These are phyloP conservation scores for Raphanus hybrid DNA, from an alignment of 441 rosid genomes.

Conservation along the genomic window DNA sequence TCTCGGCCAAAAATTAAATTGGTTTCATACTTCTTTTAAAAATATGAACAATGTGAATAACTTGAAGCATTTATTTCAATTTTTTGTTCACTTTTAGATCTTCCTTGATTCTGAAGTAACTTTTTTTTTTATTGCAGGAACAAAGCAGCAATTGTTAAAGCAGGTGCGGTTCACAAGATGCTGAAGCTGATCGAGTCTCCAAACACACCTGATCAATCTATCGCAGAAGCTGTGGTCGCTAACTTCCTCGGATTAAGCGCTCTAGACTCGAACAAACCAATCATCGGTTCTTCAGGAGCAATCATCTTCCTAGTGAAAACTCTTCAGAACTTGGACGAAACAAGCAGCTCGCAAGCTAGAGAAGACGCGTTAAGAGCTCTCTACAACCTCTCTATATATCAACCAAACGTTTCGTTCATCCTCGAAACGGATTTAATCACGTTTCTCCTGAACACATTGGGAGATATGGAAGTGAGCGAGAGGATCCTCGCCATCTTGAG, in stretches of 20 bases:
- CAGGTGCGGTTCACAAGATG: constrained; percentile 96
- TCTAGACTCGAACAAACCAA: constrained; percentile 81
- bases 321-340: constrained; percentile 49
- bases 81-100: constrained; percentile 7
- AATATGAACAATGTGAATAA: constrained; percentile 18
- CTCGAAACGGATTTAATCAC: constrained; percentile 66
- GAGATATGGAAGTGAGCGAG: constrained; percentile 93
- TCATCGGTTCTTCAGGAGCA: constrained; percentile 96
- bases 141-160: constrained; percentile 96
- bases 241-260: constrained; percentile 96
- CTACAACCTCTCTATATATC: constrained; percentile 79
- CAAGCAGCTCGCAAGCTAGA: constrained; percentile 63
- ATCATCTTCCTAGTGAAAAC: constrained; percentile 74
- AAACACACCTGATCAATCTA: constrained; percentile 49
- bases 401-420: constrained; percentile 61
- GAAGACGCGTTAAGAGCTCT: constrained; percentile 92
- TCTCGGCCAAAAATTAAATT: constrained; percentile 28
- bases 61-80: constrained; percentile 32
- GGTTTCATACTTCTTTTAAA: constrained; percentile 23
- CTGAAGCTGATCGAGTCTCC: constrained; percentile 77
- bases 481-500: constrained; percentile 80
- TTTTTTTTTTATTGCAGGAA: constrained; percentile 56
- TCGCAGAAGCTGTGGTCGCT: constrained; percentile 89
- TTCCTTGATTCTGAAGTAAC: constrained; percentile 14
- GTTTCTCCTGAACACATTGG: constrained; percentile 64